These are phyloP conservation scores for Cryphonectria naterciae DNA, from an alignment of 2,329 filamentous ascomycete species.

Conservation along the genomic window DNA sequence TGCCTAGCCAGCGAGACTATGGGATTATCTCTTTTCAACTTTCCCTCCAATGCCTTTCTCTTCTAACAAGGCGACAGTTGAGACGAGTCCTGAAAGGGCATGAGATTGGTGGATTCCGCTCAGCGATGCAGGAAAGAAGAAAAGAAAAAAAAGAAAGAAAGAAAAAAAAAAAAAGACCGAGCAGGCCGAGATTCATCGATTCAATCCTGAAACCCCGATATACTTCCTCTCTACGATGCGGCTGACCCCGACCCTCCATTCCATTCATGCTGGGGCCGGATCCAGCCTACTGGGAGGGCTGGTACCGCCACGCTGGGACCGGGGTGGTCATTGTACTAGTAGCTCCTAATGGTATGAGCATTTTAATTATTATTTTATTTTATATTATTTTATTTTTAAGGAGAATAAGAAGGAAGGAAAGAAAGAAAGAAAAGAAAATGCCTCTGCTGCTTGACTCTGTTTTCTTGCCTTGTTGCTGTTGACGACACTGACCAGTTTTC, in stretches of 20 bases:
- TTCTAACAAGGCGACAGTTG: neutral
- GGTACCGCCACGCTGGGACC: neutral
- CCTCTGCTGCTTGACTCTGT: neutral
- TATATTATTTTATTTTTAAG: no score
- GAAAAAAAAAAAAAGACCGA: no score
- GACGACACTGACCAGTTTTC: neutral
- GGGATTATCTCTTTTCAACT: neutral
- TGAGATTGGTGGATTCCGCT: no score
- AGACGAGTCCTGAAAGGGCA: neutral
- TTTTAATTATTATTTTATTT: neutral
- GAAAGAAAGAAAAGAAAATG: neutral
- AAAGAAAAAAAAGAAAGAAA: no score
- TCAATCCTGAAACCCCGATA: neutral
- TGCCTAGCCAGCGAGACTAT: neutral
- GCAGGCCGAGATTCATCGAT: neutral
- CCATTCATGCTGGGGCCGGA: neutral
- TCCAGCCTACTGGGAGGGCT: neutral
- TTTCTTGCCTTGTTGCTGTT: neutral
- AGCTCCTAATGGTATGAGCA: neutral
- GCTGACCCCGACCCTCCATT: neutral
- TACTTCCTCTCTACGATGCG: neutral
- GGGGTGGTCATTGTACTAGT: neutral
- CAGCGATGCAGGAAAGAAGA: no score
- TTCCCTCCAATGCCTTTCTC: neutral
- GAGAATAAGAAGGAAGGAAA: no score